Base-by-base conservation (phyloP, 345 rosid genomes). In the Sonneratia alba region DNA sequence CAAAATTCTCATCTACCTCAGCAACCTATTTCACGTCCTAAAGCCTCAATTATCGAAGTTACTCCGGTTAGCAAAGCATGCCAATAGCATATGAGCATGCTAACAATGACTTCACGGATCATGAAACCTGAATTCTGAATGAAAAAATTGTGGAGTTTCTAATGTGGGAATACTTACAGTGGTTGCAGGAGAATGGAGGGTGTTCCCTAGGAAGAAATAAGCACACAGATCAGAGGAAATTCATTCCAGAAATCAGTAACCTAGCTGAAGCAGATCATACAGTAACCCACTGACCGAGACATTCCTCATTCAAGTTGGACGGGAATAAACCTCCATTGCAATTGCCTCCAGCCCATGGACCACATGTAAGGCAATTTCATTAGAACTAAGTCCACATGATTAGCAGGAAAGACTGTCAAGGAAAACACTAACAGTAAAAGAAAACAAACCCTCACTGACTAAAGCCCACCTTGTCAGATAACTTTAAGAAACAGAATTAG, bases 301-400 rank as follows among this genome's bases (percentile, higher is more conserved):
- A 68, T 48, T 70, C 73, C 56, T 69, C 51, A 66, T 74, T 80
- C 73, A 55, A 18, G 64, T 78, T 78, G 36, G 45, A 34, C 76
- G 73, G 81, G 83, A 66, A 76, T 75, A 73, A 40, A 75, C 72
- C 78, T 73, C 84, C 80, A 19, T 73, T 59, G 85, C 85, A 81
- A 80, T 67, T 74, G 79, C 87, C 91, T 83, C 91, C 76, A 80
- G 79, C 78, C 79, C 87, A 87, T 84, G 85, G 79, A 84, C 83
- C 87, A 90, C 84, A 88, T 80, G 81, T 59, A 85, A 88, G 76
- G 78, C 80, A 85, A 80, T 70, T 72, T 74, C 75, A 76, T 86
- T 77, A 85, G 87, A 76, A 80, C 34, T 42, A 42, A 10, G 66
- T 62, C 63, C 66, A 43, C 56, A n/a, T 12, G 6, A 6, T 6